Conservation (phyloP, 768 basidiomycete species). For the Tremella mesenterica region DNA sequence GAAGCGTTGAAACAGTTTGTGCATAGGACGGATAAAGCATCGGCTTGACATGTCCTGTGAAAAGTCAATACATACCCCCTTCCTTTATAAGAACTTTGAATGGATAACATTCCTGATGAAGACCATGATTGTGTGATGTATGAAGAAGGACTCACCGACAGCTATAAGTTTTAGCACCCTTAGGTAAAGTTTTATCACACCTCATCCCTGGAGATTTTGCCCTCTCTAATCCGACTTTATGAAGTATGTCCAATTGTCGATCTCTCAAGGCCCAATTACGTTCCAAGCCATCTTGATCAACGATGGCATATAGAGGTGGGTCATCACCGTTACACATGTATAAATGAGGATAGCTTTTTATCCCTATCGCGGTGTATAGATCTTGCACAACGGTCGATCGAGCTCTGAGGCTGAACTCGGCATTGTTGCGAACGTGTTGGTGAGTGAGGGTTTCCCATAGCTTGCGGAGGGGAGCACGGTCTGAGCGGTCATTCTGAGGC, state of each 20-base stretch:
- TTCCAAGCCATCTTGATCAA: slow-evolving; percentile 6
- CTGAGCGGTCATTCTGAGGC: neutral
- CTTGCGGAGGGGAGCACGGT: neutral
- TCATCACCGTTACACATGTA: neutral
- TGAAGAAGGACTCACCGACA: slow-evolving; percentile 38
- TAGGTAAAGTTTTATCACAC: slow-evolving; percentile 33
- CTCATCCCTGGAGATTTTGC: slow-evolving; percentile 13
- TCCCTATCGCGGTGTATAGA: neutral
- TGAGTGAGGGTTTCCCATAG: neutral
- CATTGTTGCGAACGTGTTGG: neutral
- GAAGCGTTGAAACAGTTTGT: slow-evolving; percentile 79
- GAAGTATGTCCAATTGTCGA: neutral
- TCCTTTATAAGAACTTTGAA: neutral
- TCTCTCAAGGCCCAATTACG: neutral
- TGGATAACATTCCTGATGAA: neutral
- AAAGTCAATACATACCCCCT: neutral
- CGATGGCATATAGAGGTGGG: neutral
- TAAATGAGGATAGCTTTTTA: neutral
- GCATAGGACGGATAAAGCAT: slow-evolving; percentile 85
- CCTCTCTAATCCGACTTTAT: slow-evolving; percentile 6
- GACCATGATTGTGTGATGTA: neutral
- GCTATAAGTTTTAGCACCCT: slow-evolving; percentile 35
- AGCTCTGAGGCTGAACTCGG: neutral
- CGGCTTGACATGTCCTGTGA: slow-evolving; percentile 74
- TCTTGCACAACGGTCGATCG: neutral